phyloP scores from a whole-genome alignment of 371 early-diverging fungal genomes.

The Paraphysoderma sedebokerense region DNA sequence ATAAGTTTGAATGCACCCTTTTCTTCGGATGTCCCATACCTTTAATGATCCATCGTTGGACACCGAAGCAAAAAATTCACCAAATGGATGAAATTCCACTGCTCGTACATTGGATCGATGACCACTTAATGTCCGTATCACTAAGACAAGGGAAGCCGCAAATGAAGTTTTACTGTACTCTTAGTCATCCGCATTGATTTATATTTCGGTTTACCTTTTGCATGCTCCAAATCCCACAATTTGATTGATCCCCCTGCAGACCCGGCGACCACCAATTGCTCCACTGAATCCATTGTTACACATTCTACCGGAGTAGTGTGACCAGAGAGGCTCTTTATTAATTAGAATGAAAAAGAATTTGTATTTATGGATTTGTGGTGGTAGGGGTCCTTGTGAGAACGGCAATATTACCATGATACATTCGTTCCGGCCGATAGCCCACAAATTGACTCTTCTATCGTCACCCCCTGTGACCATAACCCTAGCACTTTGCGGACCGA shows the following conservation, averaged over 20 bases:
- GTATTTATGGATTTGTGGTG: neutral
- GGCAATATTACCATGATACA: slow-evolving; percentile 14
- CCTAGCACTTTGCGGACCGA: slow-evolving; percentile 26
- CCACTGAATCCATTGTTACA: slow-evolving; percentile 27
- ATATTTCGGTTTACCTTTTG: slow-evolving; percentile 17
- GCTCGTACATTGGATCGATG: slow-evolving; percentile 26
- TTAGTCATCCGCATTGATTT: neutral
- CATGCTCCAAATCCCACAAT: slow-evolving; percentile 37
- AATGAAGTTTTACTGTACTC: slow-evolving; percentile 1
- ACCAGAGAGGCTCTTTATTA: slow-evolving; percentile 18
- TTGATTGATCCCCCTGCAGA: slow-evolving; percentile 28
- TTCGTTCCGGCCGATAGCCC: slow-evolving; percentile 24
- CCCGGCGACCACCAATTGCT: slow-evolving; percentile 33
- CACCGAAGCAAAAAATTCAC: slow-evolving; percentile 43
- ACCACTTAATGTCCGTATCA: slow-evolving; percentile 30
- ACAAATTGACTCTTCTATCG: slow-evolving; percentile 26
- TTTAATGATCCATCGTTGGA: slow-evolving; percentile 34
- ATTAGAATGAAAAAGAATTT: neutral
- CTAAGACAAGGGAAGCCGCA: slow-evolving; percentile 6
- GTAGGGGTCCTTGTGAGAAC: neutral
- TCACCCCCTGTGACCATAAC: slow-evolving; percentile 33
- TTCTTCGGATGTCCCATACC: slow-evolving; percentile 40
- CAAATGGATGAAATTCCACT: slow-evolving; percentile 40
- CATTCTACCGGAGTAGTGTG: slow-evolving; percentile 18
- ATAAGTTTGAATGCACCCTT: slow-evolving; percentile 35